Evolutionary conservation across 2,329 filamentous ascomycete species (phyloP), one percentile per base, ranked within the genome.

Genomic region (Elsinoe batatas): DNA sequence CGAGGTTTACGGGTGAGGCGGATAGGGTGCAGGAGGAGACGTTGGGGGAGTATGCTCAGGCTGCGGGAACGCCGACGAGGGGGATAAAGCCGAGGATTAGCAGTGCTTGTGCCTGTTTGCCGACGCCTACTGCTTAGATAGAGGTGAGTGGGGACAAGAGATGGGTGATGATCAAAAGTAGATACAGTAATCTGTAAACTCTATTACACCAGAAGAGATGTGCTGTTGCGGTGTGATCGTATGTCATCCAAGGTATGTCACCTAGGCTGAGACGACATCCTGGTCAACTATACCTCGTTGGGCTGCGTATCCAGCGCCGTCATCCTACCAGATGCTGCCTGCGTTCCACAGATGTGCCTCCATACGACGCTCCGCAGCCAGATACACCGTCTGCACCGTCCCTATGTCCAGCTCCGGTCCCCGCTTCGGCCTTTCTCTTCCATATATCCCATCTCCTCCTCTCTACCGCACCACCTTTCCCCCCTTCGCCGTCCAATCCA

Each of bases 401-500:
- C 40, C 11, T 6, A 4, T 2, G 13, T 7, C 40, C 13, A 17
- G 2, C 11, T 20, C 10, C 7, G 10, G 10, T 8, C 2, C n/a
- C 10, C n/a, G 3, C 18, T 3, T 10, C 20, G 3, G 17, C 26
- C 3, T n/a, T 43, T 5, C 12, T 12, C 13, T 2, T 5, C 20
- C 40, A 12, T 44, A 18, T 18, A 2, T 7, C 26, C 11, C n/a
- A 18, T n/a, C 22, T 1, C 13, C 12, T 17, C 13, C 3, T 18
- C 17, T 13, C 26, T 33, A 55, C 40, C 53, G 53, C 26, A 56
- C 60, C 10, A 80, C 72, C 66, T 78, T 74, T 0, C 91, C 91
- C 0, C 87, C 85, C 58, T 81, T 84, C 65, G 72, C 79, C 60
- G 77, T 77, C 93, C 93, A 97, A 67, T 97, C 91, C 61, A 87